Conservation (phyloP, 192 early-diverging fungal genomes). For the Dissophora ornata region DNA sequence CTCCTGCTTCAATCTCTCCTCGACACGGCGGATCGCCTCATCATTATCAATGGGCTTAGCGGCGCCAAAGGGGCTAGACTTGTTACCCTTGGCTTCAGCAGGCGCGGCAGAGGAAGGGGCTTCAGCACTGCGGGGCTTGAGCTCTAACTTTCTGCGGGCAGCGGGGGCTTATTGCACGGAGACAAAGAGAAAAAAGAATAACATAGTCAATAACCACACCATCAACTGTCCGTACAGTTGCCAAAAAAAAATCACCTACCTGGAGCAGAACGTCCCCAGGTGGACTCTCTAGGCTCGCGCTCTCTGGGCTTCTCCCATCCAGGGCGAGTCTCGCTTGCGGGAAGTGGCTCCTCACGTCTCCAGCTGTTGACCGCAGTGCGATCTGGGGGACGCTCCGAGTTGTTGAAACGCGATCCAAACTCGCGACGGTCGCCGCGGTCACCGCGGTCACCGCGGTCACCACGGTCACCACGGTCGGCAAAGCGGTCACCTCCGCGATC, state of each 20-base stretch:
- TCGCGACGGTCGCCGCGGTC: slow-evolving; percentile 41
- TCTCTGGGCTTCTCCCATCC: slow-evolving; percentile 57
- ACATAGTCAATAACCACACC: too few species aligned
- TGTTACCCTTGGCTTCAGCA: slow-evolving; percentile 37
- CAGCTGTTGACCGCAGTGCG: slow-evolving; percentile 49
- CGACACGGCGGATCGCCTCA: slow-evolving; percentile 63
- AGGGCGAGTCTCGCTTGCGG: slow-evolving; percentile 34
- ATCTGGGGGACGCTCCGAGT: slow-evolving; percentile 51
- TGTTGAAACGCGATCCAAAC: slow-evolving; percentile 47
- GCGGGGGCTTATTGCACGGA: slow-evolving; percentile 24
- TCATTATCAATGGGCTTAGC: slow-evolving; percentile 72
- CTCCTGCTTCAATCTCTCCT: slow-evolving; percentile 64
- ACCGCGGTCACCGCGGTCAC: slow-evolving; percentile 40
- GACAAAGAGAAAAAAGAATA: too few species aligned
- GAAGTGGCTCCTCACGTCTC: slow-evolving; percentile 52
- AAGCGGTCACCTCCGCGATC: slow-evolving; percentile 55
- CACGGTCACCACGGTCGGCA: slow-evolving; percentile 51
- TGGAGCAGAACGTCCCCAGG: slow-evolving; percentile 53
- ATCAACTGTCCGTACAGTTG: too few species aligned
- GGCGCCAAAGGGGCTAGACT: slow-evolving; percentile 72
- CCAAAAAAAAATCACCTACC: slow-evolving; percentile 15
- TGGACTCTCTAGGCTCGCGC: slow-evolving; percentile 42
- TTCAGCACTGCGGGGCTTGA: slow-evolving; percentile 63
- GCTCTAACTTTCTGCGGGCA: slow-evolving; percentile 61
- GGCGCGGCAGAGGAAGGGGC: slow-evolving; percentile 31